phyloP scores from a whole-genome alignment of 106 monocot species.

The Acorus gramineus region DNA sequence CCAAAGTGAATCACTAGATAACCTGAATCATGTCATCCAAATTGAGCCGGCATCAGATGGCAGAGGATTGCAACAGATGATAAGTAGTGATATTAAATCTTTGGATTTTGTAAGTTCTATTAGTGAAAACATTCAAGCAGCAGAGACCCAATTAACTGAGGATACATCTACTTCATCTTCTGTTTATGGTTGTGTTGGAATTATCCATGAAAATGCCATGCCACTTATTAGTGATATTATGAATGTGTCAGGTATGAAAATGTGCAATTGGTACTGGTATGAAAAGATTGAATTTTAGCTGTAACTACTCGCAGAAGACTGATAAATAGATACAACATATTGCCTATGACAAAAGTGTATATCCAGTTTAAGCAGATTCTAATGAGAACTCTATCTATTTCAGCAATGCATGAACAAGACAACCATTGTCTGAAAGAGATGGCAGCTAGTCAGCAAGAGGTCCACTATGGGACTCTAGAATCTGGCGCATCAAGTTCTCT shows the following conservation, averaged over 20 bases:
- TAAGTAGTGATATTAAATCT: no score
- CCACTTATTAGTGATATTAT: no score
- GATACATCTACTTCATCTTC: slow-evolving; percentile 3
- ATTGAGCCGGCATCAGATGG: no score
- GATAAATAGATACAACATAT: no score
- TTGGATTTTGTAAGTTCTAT: no score
- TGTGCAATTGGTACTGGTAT: no score
- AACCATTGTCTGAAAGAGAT: slow-evolving; percentile 5
- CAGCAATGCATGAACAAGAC: not conserved
- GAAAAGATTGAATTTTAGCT: no score
- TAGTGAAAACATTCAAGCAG: not conserved
- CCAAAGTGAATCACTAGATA: not conserved
- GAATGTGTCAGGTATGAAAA: no score
- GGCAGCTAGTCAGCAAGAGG: not conserved
- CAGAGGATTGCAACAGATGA: no score
- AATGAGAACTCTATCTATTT: not conserved
- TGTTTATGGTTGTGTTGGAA: not conserved
- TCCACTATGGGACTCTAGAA: not conserved
- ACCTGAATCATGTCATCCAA: not conserved
- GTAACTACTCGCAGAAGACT: no score
- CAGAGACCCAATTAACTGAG: not conserved
- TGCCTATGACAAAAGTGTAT: no score
- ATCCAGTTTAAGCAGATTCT: not conserved
- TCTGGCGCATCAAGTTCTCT: not conserved
- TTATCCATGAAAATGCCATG: no score